A percentile compares a stretch with the other conserved stretches of the same genome.
These are phyloP conservation scores for Trichoderma sp. DNA, from an alignment of 2,329 filamentous ascomycete species.

Conservation along the genomic window DNA sequence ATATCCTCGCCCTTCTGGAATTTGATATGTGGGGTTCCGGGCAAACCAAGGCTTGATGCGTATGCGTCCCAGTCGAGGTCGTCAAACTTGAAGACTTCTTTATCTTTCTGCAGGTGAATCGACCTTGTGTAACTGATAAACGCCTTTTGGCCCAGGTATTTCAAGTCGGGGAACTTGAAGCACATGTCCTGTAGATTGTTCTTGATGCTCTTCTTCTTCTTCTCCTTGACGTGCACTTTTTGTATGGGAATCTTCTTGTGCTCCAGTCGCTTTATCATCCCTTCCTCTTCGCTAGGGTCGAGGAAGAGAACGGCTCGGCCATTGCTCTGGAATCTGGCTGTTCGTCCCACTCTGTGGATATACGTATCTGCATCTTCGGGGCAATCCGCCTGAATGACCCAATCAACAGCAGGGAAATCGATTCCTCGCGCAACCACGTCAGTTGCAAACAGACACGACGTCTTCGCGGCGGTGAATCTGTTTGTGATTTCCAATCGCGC, in stretches of 20 bases:
- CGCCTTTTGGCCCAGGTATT: constrained; percentile 93
- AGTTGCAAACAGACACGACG: constrained; percentile 88
- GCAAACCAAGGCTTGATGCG: constrained; percentile 79
- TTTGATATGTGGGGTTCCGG: constrained; percentile 88
- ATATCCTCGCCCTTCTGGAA: constrained; percentile 87
- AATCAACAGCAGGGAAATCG: constrained; percentile 95
- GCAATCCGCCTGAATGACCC: constrained; percentile 98
- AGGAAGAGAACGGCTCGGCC: constrained; percentile 88
- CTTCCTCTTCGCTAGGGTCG: constrained; percentile 85
- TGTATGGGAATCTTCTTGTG: constrained; percentile 88
- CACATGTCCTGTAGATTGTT: constrained; percentile 90
- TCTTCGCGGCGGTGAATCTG: constrained; percentile 75
- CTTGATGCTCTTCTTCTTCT: constrained; percentile 83
- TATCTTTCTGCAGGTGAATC: constrained; percentile 83
- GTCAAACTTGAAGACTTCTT: constrained; percentile 82
- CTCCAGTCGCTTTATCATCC: constrained; percentile 82
- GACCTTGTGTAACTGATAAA: constrained; percentile 89
- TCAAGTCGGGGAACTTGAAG: constrained; percentile 89
- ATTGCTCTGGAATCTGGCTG: constrained; percentile 85
- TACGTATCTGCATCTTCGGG: constrained; percentile 97
- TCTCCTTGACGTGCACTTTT: constrained; percentile 79
- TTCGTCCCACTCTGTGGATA: constrained; percentile 92
- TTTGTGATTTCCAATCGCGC: constrained; percentile 83
- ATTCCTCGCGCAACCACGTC: constrained; percentile 92
- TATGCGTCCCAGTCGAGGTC: constrained; percentile 82